Evolutionary conservation across 345 rosid species (phyloP), one percentile per base, ranked within the genome.

Genomic region (Clarkia xantiana): DNA sequence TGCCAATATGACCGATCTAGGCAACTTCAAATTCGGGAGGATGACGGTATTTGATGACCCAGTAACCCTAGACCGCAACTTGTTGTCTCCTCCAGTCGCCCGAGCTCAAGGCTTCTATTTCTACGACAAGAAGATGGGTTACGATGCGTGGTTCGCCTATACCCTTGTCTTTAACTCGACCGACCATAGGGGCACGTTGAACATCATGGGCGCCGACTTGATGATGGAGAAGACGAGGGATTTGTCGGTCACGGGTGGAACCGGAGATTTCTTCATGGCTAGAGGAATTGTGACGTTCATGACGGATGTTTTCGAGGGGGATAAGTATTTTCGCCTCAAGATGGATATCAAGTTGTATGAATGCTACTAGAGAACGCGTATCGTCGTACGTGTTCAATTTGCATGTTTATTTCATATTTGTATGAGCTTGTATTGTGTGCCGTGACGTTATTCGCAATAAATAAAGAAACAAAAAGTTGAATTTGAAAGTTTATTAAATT

Each of bases 81-180:
- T n/a, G n/a, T 67, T 76, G 10, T 76, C 80, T 0, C 14, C 52
- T 8, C 72, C 69, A 0, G 61, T 74, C 1, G 78, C 78, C 0
- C 67, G 66, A 40, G 78, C 80, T 1, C 78, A 76, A 18, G 86
- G 86, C 40, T 17, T 69, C 60, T 76, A 69, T 44, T 0, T 74
- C 0, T 76, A 74, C 18, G 71, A 76, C 18, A 62, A 48, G 47
- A 80, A 66, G 36, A 54, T 64, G 47, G 62, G 60, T 10, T 80
- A 52, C 66, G 72, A 80, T 1, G 60, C 77, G 2, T 77, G 83
- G 83, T 56, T 74, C 8, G 75, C 76, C 4, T 74, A 76, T 42
- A 51, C 75, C 0, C 74, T 76, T 13, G 61, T 49, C 8, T 64
- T 73, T 12, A 76, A 75, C 42, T 54, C 62, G 25, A 71, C 77